Percentiles rank a stretch among this genome's conserved stretches.
These are phyloP conservation scores for Citrus trifoliata DNA, from an alignment of 345 rosid species.

Conservation along the genomic window DNA sequence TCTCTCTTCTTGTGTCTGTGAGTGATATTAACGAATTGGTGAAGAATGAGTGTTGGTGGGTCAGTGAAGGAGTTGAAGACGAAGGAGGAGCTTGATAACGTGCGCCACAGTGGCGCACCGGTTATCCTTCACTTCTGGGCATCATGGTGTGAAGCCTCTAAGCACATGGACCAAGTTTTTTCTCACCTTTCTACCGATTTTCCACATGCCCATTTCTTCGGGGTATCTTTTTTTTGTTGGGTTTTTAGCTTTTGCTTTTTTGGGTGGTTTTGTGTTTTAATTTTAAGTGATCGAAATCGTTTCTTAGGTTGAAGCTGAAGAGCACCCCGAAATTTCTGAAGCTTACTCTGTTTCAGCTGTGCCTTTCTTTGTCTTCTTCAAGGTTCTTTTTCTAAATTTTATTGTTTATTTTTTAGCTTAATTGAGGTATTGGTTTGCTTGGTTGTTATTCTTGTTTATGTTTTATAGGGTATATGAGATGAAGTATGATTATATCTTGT, in stretches of 20 bases:
- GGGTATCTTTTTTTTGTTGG: slow-evolving; percentile 34
- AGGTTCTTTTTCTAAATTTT: slow-evolving; percentile 39
- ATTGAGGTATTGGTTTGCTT: not conserved
- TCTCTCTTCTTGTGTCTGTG: not conserved
- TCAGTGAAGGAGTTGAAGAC: slow-evolving; percentile 83
- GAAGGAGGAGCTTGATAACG: slow-evolving; percentile 72
- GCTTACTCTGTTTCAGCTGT: slow-evolving; percentile 82
- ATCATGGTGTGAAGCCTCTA: slow-evolving; percentile 97
- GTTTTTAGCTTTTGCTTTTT: not conserved
- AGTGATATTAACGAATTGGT: not conserved
- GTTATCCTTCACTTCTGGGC: slow-evolving; percentile 92
- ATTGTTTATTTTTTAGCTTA: not conserved
- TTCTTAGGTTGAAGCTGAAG: slow-evolving; percentile 96
- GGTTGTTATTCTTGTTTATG: not conserved
- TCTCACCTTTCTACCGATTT: slow-evolving; percentile 89
- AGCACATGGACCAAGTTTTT: slow-evolving; percentile 98
- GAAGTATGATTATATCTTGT: not conserved
- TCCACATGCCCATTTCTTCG: slow-evolving; percentile 72
- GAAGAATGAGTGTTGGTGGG: slow-evolving; percentile 64
- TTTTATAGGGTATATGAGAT: not conserved
- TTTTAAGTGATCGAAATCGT: not conserved
- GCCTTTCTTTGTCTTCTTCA: slow-evolving; percentile 82
- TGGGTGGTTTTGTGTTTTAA: too few species aligned
- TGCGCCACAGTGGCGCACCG: slow-evolving; percentile 48
- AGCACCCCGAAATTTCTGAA: slow-evolving; percentile 88